Evolutionary conservation across 345 rosid genomes (phyloP), one percentile per base, ranked within the genome.

Genomic region (Brassica incana): DNA sequence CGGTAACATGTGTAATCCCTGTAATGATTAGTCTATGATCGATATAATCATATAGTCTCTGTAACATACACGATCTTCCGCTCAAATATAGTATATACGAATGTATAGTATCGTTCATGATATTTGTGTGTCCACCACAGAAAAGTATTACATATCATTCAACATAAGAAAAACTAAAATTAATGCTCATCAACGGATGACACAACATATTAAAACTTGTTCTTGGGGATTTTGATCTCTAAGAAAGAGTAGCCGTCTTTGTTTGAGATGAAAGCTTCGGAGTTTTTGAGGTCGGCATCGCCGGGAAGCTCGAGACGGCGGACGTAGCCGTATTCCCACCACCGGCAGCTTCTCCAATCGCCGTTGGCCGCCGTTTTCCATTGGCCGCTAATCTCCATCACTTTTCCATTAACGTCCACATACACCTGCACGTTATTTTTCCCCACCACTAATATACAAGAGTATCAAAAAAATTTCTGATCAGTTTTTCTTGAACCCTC

Each of bases 241-340:
- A 94, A 73, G 72, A 86, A 11, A 9, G 70, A 30, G 79, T 64
- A 56, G 64, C 64, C 83, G 4, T 70, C 76, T 9, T 85, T 87
- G 69, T 73, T 86, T 2, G 72, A 84, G 64, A 91, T 8, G 67
- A 65, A 74, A 50, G 86, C 90, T 67, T 90, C 95, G 0, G 81
- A 67, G 77, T 82, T 85, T 60, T 65, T 86, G 85, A 85, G 76
- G n/a, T 91, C 95, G 40, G 87, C 94, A 77, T 94, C 97, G 69
- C 86, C 85, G 1, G 94, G 97, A 25, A 94, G 86, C 90, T 92
- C 98, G 59, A 94, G 88, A 86, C 91, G 90, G 77, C 97, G 85
- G 5, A 90, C 95, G 29, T 69, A 91, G 16, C 98, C 97, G 72
- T 83, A 67, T 64, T 89, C 95, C 97, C 97, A 94, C 98, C 97